phyloP scores from a whole-genome alignment of 2,329 filamentous ascomycete genomes.

The Penicillium sp. region DNA sequence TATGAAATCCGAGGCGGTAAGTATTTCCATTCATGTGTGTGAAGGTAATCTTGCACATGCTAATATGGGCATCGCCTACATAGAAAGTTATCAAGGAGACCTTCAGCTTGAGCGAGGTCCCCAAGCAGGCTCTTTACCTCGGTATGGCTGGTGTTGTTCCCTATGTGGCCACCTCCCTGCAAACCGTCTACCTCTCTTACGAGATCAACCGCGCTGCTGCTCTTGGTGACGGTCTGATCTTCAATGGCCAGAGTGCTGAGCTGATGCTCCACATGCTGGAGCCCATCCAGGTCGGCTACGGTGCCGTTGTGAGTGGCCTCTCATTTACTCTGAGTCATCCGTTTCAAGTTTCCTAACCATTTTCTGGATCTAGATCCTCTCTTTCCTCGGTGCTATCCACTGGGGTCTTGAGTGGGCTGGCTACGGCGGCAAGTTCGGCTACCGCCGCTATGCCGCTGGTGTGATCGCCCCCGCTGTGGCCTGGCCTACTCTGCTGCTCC shows the following conservation, averaged over 20 bases:
- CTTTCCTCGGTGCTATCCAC: slow-evolving; percentile 89
- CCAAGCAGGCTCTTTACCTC: slow-evolving; percentile 65
- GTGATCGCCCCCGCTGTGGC: slow-evolving; percentile 75
- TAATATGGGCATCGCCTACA: slow-evolving; percentile 2
- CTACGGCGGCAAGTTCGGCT: slow-evolving; percentile 65
- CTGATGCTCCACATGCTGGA: slow-evolving; percentile 73
- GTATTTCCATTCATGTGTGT: slow-evolving; percentile 27
- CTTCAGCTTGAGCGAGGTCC: slow-evolving; percentile 64
- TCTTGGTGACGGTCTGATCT: slow-evolving; percentile 61
- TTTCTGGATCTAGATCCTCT: slow-evolving; percentile 65
- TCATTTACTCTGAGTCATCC: neutral
- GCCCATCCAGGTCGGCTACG: slow-evolving; percentile 86
- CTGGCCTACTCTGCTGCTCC: slow-evolving; percentile 86
- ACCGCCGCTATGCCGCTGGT: slow-evolving; percentile 79
- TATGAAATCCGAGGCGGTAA: slow-evolving; percentile 59
- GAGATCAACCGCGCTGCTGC: slow-evolving; percentile 69
- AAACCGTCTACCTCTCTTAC: slow-evolving; percentile 79
- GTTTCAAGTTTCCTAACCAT: slow-evolving; percentile 13
- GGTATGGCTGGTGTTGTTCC: slow-evolving; percentile 78
- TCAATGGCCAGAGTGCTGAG: slow-evolving; percentile 69
- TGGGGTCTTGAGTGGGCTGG: slow-evolving; percentile 87
- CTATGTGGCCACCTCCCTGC: slow-evolving; percentile 78
- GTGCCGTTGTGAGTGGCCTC: slow-evolving; percentile 67
- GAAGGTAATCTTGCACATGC: neutral
- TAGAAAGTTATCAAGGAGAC: slow-evolving; percentile 68